A percentile compares a stretch with the other conserved stretches of the same genome.
These are phyloP conservation scores for Corylus avellana DNA, from an alignment of 306 rosid species.

Conservation along the genomic window DNA sequence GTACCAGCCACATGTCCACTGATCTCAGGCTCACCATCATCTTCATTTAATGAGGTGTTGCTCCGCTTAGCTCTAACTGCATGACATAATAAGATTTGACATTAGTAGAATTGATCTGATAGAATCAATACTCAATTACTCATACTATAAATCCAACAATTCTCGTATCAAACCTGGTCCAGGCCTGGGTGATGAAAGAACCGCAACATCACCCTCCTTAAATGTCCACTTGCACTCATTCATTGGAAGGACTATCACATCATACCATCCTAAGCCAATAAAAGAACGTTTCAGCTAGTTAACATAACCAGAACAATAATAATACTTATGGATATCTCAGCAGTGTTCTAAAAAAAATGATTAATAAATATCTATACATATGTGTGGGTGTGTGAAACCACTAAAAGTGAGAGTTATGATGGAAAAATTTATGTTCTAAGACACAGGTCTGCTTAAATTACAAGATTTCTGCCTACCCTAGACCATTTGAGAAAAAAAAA, in stretches of 20 bases:
- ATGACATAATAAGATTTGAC: constrained; percentile 29
- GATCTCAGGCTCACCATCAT: constrained; percentile 69
- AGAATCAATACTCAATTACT: neutral
- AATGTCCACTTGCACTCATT: constrained; percentile 91
- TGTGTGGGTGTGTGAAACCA: neutral
- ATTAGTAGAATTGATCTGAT: constrained; percentile 18
- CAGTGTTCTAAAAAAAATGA: neutral
- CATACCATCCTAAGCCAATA: constrained; percentile 86
- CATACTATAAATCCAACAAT: neutral
- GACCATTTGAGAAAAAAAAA: constrained; percentile 4
- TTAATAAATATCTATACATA: neutral
- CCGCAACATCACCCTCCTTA: constrained; percentile 99
- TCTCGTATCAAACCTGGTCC: constrained; percentile 74
- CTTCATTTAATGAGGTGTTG: constrained; percentile 52
- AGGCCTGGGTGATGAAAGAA: constrained; percentile 89
- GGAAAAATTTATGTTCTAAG: neutral
- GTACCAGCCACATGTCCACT: constrained; percentile 94
- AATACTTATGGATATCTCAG: neutral
- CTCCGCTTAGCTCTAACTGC: constrained; percentile 74
- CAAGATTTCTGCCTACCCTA: neutral
- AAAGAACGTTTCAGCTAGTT: constrained; percentile 26
- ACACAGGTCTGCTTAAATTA: neutral
- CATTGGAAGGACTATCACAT: constrained; percentile 83
- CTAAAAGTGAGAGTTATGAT: neutral
- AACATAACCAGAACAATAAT: constrained; percentile 3